Percentiles rank a stretch among this genome's conserved stretches.
Evolutionary conservation across 345 rosid genomes (phyloP).

Genomic region (Linum trigynum): DNA sequence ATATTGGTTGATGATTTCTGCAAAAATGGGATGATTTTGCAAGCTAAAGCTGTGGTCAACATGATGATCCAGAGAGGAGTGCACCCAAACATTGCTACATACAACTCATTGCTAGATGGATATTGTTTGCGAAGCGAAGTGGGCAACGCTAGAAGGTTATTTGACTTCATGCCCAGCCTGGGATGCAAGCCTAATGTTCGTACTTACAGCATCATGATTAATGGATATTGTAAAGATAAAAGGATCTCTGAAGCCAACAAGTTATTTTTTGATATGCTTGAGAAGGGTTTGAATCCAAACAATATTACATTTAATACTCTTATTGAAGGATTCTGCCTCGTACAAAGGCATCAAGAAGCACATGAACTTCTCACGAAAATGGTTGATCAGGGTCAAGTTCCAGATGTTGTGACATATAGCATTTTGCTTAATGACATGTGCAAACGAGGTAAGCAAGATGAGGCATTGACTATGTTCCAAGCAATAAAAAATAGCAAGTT

Average conservation of each 20-base stretch:
- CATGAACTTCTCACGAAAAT: background rate
- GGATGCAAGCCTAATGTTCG: background rate
- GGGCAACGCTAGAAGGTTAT: background rate
- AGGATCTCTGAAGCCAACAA: conserved; percentile 1
- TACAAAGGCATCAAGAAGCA: background rate
- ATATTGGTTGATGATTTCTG: conserved; percentile 4
- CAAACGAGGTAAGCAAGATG: background rate
- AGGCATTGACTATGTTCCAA: background rate
- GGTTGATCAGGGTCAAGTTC: background rate
- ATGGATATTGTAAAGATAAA: background rate
- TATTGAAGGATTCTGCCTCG: background rate
- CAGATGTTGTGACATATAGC: background rate
- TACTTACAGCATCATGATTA: background rate
- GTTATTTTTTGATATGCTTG: background rate
- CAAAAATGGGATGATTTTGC: conserved; percentile 4
- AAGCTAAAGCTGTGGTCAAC: conserved; percentile 2
- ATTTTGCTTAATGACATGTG: conserved; percentile 1
- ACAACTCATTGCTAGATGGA: background rate
- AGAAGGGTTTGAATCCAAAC: background rate
- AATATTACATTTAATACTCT: background rate
- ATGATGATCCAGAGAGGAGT: conserved; percentile 10
- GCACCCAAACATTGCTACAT: background rate
- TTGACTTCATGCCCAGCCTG: background rate
- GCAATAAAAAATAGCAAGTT: background rate
- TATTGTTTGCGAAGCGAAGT: background rate